phyloP scores from a whole-genome alignment of 202 grass and related monocot species.

The Dendrocalamus latiflorus region DNA sequence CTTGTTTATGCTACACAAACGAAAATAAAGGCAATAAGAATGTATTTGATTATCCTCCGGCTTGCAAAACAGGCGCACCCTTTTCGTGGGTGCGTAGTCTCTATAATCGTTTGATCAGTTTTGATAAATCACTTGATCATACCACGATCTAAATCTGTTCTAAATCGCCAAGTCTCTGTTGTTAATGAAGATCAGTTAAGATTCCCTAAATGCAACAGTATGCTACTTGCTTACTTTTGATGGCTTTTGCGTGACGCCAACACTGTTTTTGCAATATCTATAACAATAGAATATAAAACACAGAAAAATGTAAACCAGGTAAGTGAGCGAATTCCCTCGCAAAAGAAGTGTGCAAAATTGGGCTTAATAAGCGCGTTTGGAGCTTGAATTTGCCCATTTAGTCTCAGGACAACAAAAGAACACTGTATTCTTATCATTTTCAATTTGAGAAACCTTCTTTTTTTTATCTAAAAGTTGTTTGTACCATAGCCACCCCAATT shows the following conservation, averaged over 20 bases:
- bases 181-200: neutral
- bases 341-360: no score
- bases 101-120: neutral
- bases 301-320: no score
- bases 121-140: neutral
- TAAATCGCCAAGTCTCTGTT: neutral
- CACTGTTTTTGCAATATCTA: no score
- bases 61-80: neutral
- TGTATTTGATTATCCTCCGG: neutral
- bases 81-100: neutral
- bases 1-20: neutral
- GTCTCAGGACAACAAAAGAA: no score
- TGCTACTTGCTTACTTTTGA: neutral
- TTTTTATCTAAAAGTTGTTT: neutral
- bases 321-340: no score
- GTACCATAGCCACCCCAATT: neutral
- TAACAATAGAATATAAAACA: no score
- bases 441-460: no score
- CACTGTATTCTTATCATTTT: no score
- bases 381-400: no score
- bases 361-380: no score
- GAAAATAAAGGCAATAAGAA: neutral
- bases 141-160: neutral
- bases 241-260: neutral
- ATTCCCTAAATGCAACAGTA: neutral